Conservation (phyloP, 768 basidiomycete genomes). For the Astraeus odoratus region DNA sequence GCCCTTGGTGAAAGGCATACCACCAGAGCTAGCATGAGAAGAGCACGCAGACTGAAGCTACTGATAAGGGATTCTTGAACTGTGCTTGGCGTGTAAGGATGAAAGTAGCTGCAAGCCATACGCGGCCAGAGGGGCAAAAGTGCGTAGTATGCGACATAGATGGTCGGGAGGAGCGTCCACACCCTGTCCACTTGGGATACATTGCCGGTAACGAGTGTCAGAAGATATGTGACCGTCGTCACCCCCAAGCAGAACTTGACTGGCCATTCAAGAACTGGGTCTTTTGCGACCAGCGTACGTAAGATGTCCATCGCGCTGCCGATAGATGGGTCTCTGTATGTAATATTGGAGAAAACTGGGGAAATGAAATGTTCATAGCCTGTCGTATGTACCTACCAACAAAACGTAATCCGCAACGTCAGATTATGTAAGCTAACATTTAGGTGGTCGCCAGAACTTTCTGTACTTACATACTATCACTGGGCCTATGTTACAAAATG, state of each 20-base stretch:
- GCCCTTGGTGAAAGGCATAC: conserved; percentile 32
- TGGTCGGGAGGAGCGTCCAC: conserved; percentile 71
- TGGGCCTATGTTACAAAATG: too few relatives aligned
- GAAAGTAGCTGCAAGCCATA: conserved; percentile 29
- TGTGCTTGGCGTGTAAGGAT: conserved; percentile 50
- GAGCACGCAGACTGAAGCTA: conserved; percentile 64
- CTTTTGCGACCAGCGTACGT: too few relatives aligned
- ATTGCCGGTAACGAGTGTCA: conserved; percentile 66
- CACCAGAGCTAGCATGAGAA: conserved; percentile 67
- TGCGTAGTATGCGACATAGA: conserved; percentile 81
- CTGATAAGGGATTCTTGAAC: conserved; percentile 26
- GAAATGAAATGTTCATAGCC: too few relatives aligned
- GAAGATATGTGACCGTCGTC: conserved; percentile 45
- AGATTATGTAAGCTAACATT: too few relatives aligned
- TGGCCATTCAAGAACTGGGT: conserved; percentile 50
- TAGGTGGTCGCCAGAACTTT: too few relatives aligned
- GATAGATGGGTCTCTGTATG: too few relatives aligned
- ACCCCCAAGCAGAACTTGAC: conserved; percentile 49
- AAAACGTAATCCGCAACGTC: too few relatives aligned
- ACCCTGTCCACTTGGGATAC: conserved; percentile 85
- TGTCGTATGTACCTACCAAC: too few relatives aligned
- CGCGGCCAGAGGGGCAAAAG: conserved; percentile 57
- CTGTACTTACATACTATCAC: too few relatives aligned
- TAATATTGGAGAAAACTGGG: too few relatives aligned
- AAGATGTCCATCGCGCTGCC: too few relatives aligned